Evolutionary conservation across 768 basidiomycete species (phyloP).

Genomic region (Lanmaoa pseudosensibilis): DNA sequence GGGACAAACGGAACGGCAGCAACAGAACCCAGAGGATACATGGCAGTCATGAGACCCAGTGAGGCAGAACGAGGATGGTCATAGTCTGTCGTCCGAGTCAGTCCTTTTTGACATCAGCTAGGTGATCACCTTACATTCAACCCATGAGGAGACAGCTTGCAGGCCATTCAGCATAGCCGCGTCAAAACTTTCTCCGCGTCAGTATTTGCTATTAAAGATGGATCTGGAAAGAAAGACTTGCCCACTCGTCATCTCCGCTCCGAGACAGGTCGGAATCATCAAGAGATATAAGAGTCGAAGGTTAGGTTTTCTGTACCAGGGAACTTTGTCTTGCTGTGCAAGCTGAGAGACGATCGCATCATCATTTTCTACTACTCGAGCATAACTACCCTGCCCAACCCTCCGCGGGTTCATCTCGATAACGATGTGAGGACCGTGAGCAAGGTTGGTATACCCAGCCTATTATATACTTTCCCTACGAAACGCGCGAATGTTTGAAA

Average conservation of each 20-base stretch:
- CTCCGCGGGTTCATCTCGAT: slow-evolving; percentile 6
- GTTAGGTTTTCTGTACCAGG: slow-evolving; percentile 66
- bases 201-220: background rate
- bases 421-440: background rate
- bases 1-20: slow-evolving; percentile 44
- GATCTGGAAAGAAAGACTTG: background rate
- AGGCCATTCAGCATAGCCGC: slow-evolving; percentile 65
- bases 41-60: slow-evolving; percentile 43
- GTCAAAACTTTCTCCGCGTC: slow-evolving; percentile 15
- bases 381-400: background rate
- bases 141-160: slow-evolving; percentile 59
- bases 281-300: slow-evolving; percentile 54
- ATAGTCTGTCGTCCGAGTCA: slow-evolving; percentile 42
- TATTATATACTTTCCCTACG: background rate
- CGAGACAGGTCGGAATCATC: slow-evolving; percentile 44
- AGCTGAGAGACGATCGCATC: slow-evolving; percentile 20
- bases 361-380: background rate
- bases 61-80: slow-evolving; percentile 52
- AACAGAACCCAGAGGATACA: slow-evolving; percentile 60
- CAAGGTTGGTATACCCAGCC: background rate
- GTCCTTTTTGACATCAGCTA: background rate
- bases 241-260: slow-evolving; percentile 25
- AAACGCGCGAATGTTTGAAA: background rate
- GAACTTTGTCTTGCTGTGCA: slow-evolving; percentile 44
- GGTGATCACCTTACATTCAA: slow-evolving; percentile 42